phyloP scores from a whole-genome alignment of 1,139 yeast species.

The Schwanniomyces etchellsii region DNA sequence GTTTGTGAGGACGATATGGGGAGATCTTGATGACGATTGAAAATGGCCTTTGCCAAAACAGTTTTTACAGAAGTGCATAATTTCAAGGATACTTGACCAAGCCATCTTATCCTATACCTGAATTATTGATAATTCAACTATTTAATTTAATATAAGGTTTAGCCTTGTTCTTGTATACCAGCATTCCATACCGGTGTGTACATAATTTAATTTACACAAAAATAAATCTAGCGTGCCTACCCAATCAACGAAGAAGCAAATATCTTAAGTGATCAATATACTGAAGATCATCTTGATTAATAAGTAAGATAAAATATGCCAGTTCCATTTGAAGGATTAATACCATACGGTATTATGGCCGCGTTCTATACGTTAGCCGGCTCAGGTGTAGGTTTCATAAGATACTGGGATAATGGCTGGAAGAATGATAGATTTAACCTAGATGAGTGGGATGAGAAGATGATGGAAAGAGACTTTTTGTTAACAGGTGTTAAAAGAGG shows the following conservation, averaged over 20 bases:
- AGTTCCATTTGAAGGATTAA: constrained; percentile 46
- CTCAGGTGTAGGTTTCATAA: constrained; percentile 40
- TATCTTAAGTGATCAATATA: constrained; percentile 1
- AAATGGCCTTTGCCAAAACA: neutral
- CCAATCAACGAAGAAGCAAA: constrained; percentile 8
- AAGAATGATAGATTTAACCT: constrained; percentile 43
- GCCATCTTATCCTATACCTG: neutral
- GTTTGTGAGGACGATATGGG: constrained; percentile 82
- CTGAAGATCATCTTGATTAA: no score
- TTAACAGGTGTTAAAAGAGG: constrained; percentile 72
- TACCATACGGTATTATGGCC: constrained; percentile 45
- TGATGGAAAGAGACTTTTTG: constrained; percentile 69
- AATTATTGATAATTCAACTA: neutral
- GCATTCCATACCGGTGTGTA: no score
- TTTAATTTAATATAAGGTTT: no score
- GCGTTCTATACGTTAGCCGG: constrained; percentile 47
- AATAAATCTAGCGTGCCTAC: constrained; percentile 1
- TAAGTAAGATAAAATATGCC: constrained; percentile 36
- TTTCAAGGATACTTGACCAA: neutral
- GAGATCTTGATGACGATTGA: constrained; percentile 10
- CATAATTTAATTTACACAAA: no score
- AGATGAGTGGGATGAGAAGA: constrained; percentile 42
- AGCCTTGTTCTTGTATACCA: no score
- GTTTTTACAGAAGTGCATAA: constrained; percentile 1
- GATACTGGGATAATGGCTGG: constrained; percentile 52